Percentiles rank a stretch among this genome's conserved stretches.
phyloP scores from a whole-genome alignment of 148 eudicot species.

The Dysphania ambrosioides region DNA sequence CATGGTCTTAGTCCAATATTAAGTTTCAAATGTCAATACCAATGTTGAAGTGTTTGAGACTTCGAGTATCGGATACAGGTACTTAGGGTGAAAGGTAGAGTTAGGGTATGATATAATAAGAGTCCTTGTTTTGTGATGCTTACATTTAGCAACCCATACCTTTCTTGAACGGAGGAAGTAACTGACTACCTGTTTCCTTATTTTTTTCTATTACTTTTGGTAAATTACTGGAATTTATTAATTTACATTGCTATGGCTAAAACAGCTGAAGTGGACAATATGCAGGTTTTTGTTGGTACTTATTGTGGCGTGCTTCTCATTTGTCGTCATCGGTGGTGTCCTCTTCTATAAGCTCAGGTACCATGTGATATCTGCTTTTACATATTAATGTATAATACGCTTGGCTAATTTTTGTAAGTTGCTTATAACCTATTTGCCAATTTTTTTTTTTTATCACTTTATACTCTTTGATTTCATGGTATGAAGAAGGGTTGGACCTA shows the following conservation, averaged over 20 bases:
- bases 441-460: no score
- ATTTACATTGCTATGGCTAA: conserved; percentile 2
- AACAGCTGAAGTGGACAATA: conserved; percentile 7
- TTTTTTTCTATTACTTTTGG: background rate
- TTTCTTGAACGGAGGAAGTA: background rate
- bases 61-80: no score
- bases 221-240: no score
- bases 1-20: no score
- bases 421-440: no score
- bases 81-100: no score
- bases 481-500: background rate
- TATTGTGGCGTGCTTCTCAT: conserved; percentile 59
- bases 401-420: background rate
- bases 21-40: no score
- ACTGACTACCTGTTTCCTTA: background rate
- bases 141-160: background rate
- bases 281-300: conserved; percentile 65
- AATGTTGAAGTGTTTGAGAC: no score
- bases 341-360: conserved; percentile 84
- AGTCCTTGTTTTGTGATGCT: background rate
- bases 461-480: background rate
- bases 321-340: conserved; percentile 68
- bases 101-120: no score
- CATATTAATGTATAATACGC: background rate
- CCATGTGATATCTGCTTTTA: conserved; percentile 15